Percentiles rank a stretch among this genome's conserved stretches.
Conservation (phyloP, 2,329 filamentous ascomycete species). For the Cryphonectria radicalis region DNA sequence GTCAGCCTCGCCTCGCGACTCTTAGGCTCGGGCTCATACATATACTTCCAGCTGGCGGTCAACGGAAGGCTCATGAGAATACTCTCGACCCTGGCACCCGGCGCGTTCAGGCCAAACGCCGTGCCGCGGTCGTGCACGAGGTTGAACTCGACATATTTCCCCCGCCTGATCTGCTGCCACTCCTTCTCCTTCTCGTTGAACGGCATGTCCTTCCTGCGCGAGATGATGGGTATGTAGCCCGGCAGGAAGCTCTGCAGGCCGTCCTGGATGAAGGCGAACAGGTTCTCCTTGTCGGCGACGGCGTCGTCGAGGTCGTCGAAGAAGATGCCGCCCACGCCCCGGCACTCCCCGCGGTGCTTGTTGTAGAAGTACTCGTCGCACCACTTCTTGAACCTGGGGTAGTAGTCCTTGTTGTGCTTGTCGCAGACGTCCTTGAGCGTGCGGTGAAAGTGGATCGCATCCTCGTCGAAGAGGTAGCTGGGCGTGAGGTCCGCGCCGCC, state of each 20-base stretch:
- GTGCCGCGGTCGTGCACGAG: slow-evolving; percentile 95
- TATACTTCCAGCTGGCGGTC: slow-evolving; percentile 94
- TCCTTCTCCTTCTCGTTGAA: slow-evolving; percentile 85
- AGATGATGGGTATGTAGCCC: slow-evolving; percentile 86
- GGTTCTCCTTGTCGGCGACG: slow-evolving; percentile 84
- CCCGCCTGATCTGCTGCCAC: slow-evolving; percentile 93
- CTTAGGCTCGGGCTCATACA: slow-evolving; percentile 76
- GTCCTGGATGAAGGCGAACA: slow-evolving; percentile 88
- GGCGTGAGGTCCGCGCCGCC: slow-evolving; percentile 94
- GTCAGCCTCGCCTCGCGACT: slow-evolving; percentile 80
- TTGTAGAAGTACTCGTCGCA: slow-evolving; percentile 97
- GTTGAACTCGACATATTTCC: slow-evolving; percentile 99
- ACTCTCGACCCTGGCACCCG: slow-evolving; percentile 89
- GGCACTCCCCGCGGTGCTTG: slow-evolving; percentile 84
- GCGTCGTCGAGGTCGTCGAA: slow-evolving; percentile 94
- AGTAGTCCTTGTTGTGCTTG: slow-evolving; percentile 89
- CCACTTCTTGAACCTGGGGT: slow-evolving; percentile 95
- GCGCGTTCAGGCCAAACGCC: slow-evolving; percentile 90
- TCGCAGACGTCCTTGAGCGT: slow-evolving; percentile 93
- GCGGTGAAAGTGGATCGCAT: slow-evolving; percentile 94
- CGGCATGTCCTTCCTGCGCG: slow-evolving; percentile 88
- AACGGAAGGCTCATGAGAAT: slow-evolving; percentile 96
- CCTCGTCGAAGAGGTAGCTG: slow-evolving; percentile 93
- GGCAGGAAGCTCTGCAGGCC: slow-evolving; percentile 87
- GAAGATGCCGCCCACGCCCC: slow-evolving; percentile 95